These are phyloP conservation scores for Eremochloa ophiuroides DNA, from an alignment of 176 grass and related monocot species.

Conservation along the genomic window DNA sequence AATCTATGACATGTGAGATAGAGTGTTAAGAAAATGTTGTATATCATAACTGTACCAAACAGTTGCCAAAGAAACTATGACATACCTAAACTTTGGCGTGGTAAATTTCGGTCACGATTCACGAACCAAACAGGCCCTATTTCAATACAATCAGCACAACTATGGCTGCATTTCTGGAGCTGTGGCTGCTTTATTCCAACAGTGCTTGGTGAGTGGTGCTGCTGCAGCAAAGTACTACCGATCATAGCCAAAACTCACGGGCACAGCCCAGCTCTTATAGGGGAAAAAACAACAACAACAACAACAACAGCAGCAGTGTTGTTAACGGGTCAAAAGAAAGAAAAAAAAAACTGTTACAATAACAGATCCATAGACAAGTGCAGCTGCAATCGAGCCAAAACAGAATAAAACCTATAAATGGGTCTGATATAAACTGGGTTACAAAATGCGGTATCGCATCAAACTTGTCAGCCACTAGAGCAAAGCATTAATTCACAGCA, in stretches of 20 bases:
- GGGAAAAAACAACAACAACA: no score
- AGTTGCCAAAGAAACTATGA: no score
- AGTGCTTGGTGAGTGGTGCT: no score
- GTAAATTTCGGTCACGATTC: no score
- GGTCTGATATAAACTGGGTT: not conserved
- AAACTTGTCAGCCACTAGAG: not conserved
- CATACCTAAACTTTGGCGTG: no score
- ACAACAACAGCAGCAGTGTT: not conserved
- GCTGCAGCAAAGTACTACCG: not conserved
- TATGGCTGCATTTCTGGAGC: no score
- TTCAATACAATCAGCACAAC: no score
- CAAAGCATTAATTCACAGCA: not conserved
- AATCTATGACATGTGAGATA: no score
- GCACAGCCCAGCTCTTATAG: not conserved
- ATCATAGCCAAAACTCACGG: not conserved
- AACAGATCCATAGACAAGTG: not conserved
- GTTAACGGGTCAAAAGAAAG: not conserved
- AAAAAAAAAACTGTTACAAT: not conserved
- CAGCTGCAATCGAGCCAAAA: not conserved
- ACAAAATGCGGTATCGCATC: not conserved
- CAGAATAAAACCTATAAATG: not conserved
- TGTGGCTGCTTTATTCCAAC: no score
- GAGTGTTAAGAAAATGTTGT: no score
- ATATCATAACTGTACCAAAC: no score
- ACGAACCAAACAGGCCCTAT: no score